Conservation (phyloP, 208 protist species). For the Strigomonas culicis region DNA sequence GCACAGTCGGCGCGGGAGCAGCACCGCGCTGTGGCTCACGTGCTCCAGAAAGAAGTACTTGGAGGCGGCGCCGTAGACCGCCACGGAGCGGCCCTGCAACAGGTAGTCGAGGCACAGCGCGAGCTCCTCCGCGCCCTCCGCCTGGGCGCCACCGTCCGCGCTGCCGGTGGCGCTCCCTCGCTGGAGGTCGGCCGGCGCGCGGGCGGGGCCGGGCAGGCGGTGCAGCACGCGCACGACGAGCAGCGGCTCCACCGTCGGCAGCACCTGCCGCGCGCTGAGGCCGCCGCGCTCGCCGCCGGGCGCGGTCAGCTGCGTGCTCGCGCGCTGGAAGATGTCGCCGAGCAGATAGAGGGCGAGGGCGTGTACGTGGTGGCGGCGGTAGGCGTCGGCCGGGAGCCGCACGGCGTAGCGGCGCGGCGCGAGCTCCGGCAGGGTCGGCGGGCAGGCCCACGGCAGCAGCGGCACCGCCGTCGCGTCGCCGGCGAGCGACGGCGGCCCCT, state of each 20-base stretch:
- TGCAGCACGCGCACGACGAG: conserved; percentile 15
- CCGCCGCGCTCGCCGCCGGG: neutral
- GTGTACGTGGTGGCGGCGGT: conserved; percentile 20
- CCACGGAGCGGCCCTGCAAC: conserved; percentile 67
- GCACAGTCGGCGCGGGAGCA: conserved; percentile 27
- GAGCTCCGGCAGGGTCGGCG: conserved; percentile 66
- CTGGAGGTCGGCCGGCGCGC: neutral
- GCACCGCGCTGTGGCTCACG: conserved; percentile 49
- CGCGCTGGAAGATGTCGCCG: conserved; percentile 61
- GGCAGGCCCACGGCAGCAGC: conserved; percentile 52
- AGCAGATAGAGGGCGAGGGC: conserved; percentile 56
- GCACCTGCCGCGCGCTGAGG: conserved; percentile 7
- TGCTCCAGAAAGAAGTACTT: conserved; percentile 80
- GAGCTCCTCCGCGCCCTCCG: conserved; percentile 51
- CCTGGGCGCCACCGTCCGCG: no score
- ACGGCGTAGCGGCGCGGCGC: conserved; percentile 50
- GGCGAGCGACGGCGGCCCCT: conserved; percentile 16
- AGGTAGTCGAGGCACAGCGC: conserved; percentile 68
- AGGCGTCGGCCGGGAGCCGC: conserved; percentile 36
- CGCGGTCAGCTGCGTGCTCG: conserved; percentile 26
- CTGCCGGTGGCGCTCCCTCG: neutral
- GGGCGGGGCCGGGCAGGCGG: neutral
- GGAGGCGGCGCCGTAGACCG: conserved; percentile 71
- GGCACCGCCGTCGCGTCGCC: conserved; percentile 27
- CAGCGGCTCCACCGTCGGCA: conserved; percentile 48